Evolutionary conservation across 2,329 filamentous ascomycete species (phyloP), one percentile per base, ranked within the genome.

Genomic region (Aschersonia sp.): DNA sequence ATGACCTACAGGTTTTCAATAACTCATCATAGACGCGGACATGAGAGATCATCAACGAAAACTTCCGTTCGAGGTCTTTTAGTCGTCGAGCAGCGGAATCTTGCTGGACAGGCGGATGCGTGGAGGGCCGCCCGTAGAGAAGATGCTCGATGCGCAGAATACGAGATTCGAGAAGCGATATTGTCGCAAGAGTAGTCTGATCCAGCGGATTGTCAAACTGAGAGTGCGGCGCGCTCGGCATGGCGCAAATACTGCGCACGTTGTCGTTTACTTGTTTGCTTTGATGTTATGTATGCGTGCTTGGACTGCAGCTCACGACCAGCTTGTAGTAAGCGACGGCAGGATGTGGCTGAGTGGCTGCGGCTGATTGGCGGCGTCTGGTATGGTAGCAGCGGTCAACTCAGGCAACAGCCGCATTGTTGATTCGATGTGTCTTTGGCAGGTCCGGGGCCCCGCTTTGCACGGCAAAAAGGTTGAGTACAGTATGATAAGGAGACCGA

Each of bases 91-190:
- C 54, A 0, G 71, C 68, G 0, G 75, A 66, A 12, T 61, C 60
- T 29, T 68, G 54, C 11, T 68, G 61, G 2, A 60, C 53, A 5
- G 57, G 53, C 0, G 61, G 54, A 1, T 61, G 54, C 2, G 64
- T 58, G 2, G 59, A 53, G 2, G 63, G 48, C 4, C 68, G 63
- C 30, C 77, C 77, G 55, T 75, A 71, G 43, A 81, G 67, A 3
- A 79, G 60, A 53, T 79, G 75, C 55, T 81, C 78, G 49, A 81
- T 65, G 43, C 77, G 75, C 12, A 71, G 62, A 9, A 81, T 68
- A n/a, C 78, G 76, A 46, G 71, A 66, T 56, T 79, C 76, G 37
- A 81, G 68, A 30, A 79, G 66, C 42, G 67, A 68, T 50, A 81
- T 68, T 1, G 77, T 79, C 35, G 70, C 66, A 7, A 78, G 63